These are phyloP conservation scores for Picea glauca DNA, from an alignment of 75 land plant species.

Conservation along the genomic window DNA sequence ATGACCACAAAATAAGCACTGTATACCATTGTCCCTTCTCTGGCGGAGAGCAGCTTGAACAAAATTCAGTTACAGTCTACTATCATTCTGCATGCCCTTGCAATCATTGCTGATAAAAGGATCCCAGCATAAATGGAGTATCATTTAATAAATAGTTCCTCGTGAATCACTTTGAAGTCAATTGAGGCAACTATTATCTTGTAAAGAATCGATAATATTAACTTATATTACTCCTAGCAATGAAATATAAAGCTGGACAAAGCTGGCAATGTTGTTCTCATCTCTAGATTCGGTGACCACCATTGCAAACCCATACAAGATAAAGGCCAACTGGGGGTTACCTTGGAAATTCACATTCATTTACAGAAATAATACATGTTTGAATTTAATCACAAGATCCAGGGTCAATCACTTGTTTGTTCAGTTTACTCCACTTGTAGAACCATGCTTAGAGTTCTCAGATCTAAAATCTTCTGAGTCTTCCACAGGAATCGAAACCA, in stretches of 20 bases:
- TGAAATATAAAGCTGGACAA: neutral
- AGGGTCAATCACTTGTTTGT: neutral
- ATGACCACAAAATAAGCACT: neutral
- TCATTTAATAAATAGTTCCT: neutral
- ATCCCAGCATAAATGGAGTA: neutral
- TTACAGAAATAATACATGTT: neutral
- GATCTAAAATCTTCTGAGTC: neutral
- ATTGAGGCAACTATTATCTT: neutral
- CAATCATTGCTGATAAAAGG: neutral
- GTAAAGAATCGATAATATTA: neutral
- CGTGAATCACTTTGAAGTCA: neutral
- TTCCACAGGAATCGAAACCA: constrained; percentile 3
- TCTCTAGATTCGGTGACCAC: neutral
- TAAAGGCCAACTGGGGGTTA: neutral
- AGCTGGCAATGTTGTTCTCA: neutral
- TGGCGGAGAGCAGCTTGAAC: neutral
- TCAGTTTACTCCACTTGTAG: neutral
- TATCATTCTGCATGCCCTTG: neutral
- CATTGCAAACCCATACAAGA: neutral
- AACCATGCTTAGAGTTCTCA: neutral
- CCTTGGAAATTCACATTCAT: neutral
- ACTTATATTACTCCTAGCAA: neutral
- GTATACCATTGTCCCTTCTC: neutral
- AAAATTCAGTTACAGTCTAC: neutral
- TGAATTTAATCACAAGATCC: neutral